phyloP scores from a whole-genome alignment of 2,329 filamentous ascomycete species.

The Coniochaeta prunicola region DNA sequence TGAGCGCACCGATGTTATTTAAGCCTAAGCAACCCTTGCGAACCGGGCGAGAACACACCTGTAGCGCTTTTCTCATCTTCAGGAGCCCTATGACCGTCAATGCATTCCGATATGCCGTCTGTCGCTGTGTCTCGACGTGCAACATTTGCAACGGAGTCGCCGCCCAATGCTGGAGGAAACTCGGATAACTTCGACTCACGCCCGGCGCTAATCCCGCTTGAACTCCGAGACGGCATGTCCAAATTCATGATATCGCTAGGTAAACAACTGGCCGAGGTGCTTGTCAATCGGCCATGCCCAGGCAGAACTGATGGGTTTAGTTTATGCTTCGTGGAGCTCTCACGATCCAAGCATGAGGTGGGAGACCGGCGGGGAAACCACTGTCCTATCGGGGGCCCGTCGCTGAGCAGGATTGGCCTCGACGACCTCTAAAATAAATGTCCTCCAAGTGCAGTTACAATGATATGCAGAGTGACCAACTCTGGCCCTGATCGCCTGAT shows the following conservation, averaged over 20 bases:
- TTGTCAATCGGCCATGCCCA: no score
- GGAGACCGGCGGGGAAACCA: no score
- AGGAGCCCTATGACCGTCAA: not conserved
- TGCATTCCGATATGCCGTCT: not conserved
- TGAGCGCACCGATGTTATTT: not conserved
- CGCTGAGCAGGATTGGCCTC: no score
- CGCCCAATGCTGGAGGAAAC: not conserved
- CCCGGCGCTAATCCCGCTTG: not conserved
- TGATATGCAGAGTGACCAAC: no score
- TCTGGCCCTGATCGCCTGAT: no score
- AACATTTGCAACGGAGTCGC: not conserved
- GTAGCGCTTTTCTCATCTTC: not conserved
- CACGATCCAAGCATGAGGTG: not conserved
- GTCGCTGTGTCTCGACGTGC: not conserved
- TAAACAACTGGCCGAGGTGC: no score
- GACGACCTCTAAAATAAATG: no score
- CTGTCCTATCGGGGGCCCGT: no score
- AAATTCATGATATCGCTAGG: not conserved
- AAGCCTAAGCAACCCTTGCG: not conserved
- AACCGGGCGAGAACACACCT: not conserved
- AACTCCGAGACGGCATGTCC: not conserved
- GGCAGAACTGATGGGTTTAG: no score
- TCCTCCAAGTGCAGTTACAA: no score
- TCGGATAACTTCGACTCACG: not conserved
- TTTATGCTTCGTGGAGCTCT: not conserved